Evolutionary conservation across 106 monocot species (phyloP), one percentile per base, ranked within the genome.

Genomic region (Dendrobium huoshanense): DNA sequence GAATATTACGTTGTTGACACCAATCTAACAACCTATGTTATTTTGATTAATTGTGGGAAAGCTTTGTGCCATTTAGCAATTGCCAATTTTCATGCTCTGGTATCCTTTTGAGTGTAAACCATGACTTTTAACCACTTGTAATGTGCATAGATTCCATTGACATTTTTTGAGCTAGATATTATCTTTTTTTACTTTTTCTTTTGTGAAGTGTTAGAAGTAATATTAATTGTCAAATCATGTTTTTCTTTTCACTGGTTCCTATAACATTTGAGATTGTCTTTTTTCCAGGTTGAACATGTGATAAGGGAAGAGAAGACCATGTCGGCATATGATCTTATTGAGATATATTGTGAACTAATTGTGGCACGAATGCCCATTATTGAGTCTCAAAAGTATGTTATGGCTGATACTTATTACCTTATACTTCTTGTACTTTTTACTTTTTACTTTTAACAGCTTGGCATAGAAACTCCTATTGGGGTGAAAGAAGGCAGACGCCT

Each of bases 171-270:
- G 10, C 67, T 27, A 6, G 67, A 9, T 67, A 67, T 67, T 20
- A 18, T 59, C 59, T n/a, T 80, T 80, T 27, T n/a, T 56, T 45
- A 20, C 61, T 41, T 67, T 68, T 68, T 4, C 5, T 79, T 25
- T 80, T 48, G 58, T 80, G 58, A 59, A 45, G 17, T 24, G 13
- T 79, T 19, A 44, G 40, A 51, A 25, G 4, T 49, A 77, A 20
- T 5, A 41, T 1, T 73, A 18, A 37, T 73, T 18, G 31, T 37
- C 1, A 11, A 5, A 41, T 41, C 2, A 17, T 75, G 8, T 73
- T 5, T 75, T 75, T 5, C 2, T 75, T 45, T 45, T 1, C 9
- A 22, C 22, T 75, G 5, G 45, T 9, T 31, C 29, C n/a, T n/a
- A n/a, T n/a, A n/a, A n/a, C n/a, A n/a, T n/a, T n/a, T n/a, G n/a